Percentiles rank a stretch among this genome's conserved stretches.
Evolutionary conservation across 306 rosid species (phyloP).

Genomic region (Carpinus viminea): DNA sequence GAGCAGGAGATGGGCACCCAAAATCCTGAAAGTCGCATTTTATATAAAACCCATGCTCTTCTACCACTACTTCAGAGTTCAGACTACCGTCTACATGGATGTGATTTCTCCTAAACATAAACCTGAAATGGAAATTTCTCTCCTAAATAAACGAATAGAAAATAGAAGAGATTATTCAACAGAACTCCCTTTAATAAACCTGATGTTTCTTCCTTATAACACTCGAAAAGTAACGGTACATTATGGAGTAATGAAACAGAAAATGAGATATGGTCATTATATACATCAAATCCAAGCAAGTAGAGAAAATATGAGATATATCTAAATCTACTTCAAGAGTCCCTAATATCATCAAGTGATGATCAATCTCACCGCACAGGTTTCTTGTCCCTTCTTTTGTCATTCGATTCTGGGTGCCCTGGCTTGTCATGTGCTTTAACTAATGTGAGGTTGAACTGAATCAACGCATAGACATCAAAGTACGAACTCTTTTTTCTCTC

Average conservation of each 20-base stretch:
- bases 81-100: too few relatives aligned
- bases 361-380: constrained; percentile 13
- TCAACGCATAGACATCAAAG: constrained; percentile 90
- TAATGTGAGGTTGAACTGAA: constrained; percentile 9
- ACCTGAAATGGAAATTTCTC: too few relatives aligned
- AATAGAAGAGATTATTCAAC: neutral
- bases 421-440: neutral
- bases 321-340: constrained; percentile 10
- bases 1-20: too few relatives aligned
- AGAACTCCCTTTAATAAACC: neutral
- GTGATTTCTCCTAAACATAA: too few relatives aligned
- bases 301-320: neutral
- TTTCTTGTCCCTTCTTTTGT: constrained; percentile 7
- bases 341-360: constrained; percentile 50
- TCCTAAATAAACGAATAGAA: neutral
- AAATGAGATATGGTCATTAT: neutral
- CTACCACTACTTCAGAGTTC: too few relatives aligned
- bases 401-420: neutral
- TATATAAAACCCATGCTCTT: too few relatives aligned
- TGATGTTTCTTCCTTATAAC: neutral
- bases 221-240: neutral
- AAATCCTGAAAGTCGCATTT: too few relatives aligned
- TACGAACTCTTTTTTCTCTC: constrained; percentile 59
- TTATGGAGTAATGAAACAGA: neutral
- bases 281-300: neutral